These are phyloP conservation scores for Chenopodium quinoa DNA, from an alignment of 148 eudicot species.

Conservation along the genomic window DNA sequence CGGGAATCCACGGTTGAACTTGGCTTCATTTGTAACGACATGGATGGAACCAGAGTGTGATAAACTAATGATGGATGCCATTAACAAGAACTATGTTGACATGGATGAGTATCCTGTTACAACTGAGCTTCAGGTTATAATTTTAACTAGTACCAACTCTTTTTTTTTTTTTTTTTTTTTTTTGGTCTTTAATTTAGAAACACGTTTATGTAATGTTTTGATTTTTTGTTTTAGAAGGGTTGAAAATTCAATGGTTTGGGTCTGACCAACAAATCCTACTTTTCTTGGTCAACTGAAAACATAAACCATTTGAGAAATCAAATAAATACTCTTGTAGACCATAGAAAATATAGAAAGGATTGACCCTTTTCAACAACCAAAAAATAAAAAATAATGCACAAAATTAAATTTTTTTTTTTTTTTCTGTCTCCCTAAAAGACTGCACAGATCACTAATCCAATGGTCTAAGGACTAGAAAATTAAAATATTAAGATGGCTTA, in stretches of 20 bases:
- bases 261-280: neutral
- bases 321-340: too few relatives aligned
- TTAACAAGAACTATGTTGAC: conserved; percentile 40
- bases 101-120: conserved; percentile 48
- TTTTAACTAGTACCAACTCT: too few relatives aligned
- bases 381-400: too few relatives aligned
- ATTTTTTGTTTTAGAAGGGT: neutral
- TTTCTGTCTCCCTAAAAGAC: too few relatives aligned
- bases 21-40: conserved; percentile 43
- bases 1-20: conserved; percentile 35
- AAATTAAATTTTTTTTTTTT: too few relatives aligned
- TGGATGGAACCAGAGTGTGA: conserved; percentile 53
- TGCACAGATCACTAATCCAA: neutral
- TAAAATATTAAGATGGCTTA: neutral
- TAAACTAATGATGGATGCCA: conserved; percentile 39
- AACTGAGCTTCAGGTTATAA: conserved; percentile 40
- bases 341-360: neutral
- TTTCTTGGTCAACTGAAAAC: neutral
- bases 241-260: neutral
- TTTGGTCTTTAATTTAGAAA: too few relatives aligned
- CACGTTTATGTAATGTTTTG: neutral
- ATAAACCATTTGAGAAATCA: neutral
- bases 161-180: too few relatives aligned
- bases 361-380: too few relatives aligned
- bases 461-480: neutral